Evolutionary conservation across 2,329 filamentous ascomycete genomes (phyloP).

Genomic region (Alternaria sp.): DNA sequence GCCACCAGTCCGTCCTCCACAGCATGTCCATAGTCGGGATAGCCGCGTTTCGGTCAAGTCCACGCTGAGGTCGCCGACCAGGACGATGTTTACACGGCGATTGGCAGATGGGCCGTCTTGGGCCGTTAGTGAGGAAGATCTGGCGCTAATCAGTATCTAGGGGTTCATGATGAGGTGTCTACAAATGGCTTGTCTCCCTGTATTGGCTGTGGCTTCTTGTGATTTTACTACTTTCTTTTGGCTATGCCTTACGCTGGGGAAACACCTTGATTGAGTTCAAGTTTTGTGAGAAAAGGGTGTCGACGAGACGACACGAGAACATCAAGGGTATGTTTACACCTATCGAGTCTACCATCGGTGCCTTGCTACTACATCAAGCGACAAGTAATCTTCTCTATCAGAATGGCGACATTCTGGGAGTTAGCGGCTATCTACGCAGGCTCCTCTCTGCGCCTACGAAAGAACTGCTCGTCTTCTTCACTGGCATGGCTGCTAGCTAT

Average conservation of each 20-base stretch:
- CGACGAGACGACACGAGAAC: not conserved
- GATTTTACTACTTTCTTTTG: not conserved
- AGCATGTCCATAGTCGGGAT: slow-evolving; percentile 6
- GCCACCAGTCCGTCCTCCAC: slow-evolving; percentile 21
- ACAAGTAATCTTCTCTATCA: slow-evolving; percentile 60
- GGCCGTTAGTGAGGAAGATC: slow-evolving; percentile 21
- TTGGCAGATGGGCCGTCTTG: slow-evolving; percentile 16
- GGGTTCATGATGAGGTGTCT: slow-evolving; percentile 9
- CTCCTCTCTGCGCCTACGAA: slow-evolving; percentile 53
- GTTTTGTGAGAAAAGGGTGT: not conserved
- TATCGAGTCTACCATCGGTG: slow-evolving; percentile 60
- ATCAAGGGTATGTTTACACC: slow-evolving; percentile 60
- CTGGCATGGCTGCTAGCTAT: slow-evolving; percentile 58
- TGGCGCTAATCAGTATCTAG: slow-evolving; percentile 3
- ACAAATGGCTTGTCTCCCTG: slow-evolving; percentile 5
- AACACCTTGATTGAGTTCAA: not conserved
- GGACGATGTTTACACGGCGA: slow-evolving; percentile 15
- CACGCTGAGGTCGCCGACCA: slow-evolving; percentile 34
- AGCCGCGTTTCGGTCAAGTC: slow-evolving; percentile 22
- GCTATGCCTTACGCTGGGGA: not conserved
- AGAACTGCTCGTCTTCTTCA: slow-evolving; percentile 57
- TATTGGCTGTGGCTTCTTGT: not conserved
- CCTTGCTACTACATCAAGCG: slow-evolving; percentile 60
- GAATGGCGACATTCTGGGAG: slow-evolving; percentile 62
- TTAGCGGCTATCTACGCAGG: slow-evolving; percentile 58